A percentile compares a stretch with the other conserved stretches of the same genome.
phyloP scores from a whole-genome alignment of 1,284 basidiomycete genomes.

The Jaminaea rosea region DNA sequence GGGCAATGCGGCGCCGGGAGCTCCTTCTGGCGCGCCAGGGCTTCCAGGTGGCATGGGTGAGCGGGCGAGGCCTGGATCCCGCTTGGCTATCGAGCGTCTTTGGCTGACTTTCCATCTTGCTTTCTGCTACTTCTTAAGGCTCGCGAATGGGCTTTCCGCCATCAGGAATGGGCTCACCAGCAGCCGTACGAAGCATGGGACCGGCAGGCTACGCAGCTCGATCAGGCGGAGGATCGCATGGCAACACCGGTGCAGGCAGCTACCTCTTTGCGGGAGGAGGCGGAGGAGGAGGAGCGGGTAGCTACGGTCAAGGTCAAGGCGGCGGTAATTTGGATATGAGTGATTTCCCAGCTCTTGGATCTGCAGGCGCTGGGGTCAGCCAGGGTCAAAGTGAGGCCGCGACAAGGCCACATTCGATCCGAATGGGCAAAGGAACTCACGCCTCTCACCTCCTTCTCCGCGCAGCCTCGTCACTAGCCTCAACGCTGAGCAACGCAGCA shows the following conservation, averaged over 20 bases:
- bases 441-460: neutral
- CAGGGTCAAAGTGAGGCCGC: neutral
- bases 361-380: constrained; percentile 1
- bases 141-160: too few species aligned
- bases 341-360: constrained; percentile 12
- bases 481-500: neutral
- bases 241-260: constrained; percentile 3
- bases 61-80: neutral
- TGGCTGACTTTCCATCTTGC: too few species aligned
- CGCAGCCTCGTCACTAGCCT: neutral
- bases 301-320: neutral
- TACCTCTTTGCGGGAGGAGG: constrained; percentile 27
- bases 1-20: too few species aligned
- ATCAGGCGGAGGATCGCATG: too few species aligned
- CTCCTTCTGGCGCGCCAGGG: too few species aligned
- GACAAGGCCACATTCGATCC: neutral
- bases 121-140: too few species aligned
- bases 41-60: neutral
- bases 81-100: too few species aligned
- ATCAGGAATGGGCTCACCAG: too few species aligned
- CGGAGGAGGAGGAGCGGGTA: constrained; percentile 7
- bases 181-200: too few species aligned
- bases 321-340: constrained; percentile 3
- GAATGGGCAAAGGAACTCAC: neutral
- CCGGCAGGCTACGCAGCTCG: too few species aligned